Evolutionary conservation across 202 grass and related monocot species (phyloP), one percentile per base, ranked within the genome.

Genomic region (Eragrostis tef): DNA sequence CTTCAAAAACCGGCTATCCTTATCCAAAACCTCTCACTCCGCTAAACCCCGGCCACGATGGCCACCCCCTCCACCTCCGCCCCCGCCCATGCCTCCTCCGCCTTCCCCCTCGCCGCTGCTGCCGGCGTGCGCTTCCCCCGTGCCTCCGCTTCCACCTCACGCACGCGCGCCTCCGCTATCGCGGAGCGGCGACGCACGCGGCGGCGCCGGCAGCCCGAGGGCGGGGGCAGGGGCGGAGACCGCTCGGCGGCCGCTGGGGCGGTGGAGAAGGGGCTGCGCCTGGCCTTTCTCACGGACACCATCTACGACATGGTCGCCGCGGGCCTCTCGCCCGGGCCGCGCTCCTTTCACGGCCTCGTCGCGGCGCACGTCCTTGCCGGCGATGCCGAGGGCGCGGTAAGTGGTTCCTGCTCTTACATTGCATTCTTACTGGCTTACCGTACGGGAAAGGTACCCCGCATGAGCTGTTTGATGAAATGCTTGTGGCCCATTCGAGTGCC

Each of bases 301-400:
- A 98, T 98, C 48, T 93, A 94, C 47, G 92, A 94, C 83, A 98
- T 98, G 95, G 92, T 98, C 58, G 95, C 95, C 13, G 94, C 95
- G 7, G 95, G 95, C 20, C 88, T 98, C 41, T 83, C 54, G 9
- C 94, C 94, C 7, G 95, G 95, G 0, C 95, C 95, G 3, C 90
- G 95, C 77, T 94, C 95, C 50, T 98, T 91, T 76, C 95, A 98
- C 67, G 92, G 95, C 22, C 90, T 94, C 9, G 84, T 98, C 41
- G 88, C 93, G 44, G 89, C 95, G 16, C 90, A 98, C 74, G 65
- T 89, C 26, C 87, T 98, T 59, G 81, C 90, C 17, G 95, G 90
- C 14, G 88, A 98, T 54, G 89, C 80, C 48, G 94, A 98, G 64
- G 92, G 92, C 82, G 92, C 95, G 22, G 95, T 94, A 88, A 83